Base-by-base conservation (phyloP, 192 early-diverging fungal species). In the Coemansia sp. region DNA sequence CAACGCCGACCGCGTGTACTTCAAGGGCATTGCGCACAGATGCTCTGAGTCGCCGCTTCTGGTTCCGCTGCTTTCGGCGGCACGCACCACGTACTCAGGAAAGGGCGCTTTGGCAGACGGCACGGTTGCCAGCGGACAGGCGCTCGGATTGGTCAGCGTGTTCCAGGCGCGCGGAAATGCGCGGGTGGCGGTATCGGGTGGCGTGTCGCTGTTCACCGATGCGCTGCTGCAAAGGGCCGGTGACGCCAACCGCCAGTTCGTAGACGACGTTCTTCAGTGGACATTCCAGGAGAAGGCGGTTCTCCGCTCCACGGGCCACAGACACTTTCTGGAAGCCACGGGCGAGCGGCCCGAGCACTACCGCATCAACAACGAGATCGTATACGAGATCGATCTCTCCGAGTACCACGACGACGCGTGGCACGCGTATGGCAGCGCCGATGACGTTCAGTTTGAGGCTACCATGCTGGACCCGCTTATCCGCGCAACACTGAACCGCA, bases 401-500 rank as follows among this genome's bases (percentile, higher is more conserved):
- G 93, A 95, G 74, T 96, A 90, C 82, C 70, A 78, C 47, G 85
- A 89, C 67, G 85, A 87, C 74, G 63, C 84, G 22, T 99, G 96
- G 95, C 84, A 85, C n/a, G 90, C 95, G 15, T 97, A 92, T 72
- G 51, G 32, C 32, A 39, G 18, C 16, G 79, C 83, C 41, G 85
- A 90, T 21, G 77, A 87, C 36, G 80, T 98, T 54, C 96, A 98
- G 76, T 89, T 98, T 63, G 93, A 96, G 76, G 85, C 93, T 41
- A 92, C 90, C 26, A 99, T 99, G 98, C 86, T 99, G 46, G 96
- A 99, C 75, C 98, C 98, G 9, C 96, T 98, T 76, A 85, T 99
- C 62, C 91, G 91, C 69, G 77, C 88, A 61, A 91, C 89, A 8
- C 83, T 94, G 39, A 86, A 88, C 22, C 71, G 51, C 48, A 68